Evolutionary conservation across 768 basidiomycete genomes (phyloP).

Genomic region (Mycena belliarum): DNA sequence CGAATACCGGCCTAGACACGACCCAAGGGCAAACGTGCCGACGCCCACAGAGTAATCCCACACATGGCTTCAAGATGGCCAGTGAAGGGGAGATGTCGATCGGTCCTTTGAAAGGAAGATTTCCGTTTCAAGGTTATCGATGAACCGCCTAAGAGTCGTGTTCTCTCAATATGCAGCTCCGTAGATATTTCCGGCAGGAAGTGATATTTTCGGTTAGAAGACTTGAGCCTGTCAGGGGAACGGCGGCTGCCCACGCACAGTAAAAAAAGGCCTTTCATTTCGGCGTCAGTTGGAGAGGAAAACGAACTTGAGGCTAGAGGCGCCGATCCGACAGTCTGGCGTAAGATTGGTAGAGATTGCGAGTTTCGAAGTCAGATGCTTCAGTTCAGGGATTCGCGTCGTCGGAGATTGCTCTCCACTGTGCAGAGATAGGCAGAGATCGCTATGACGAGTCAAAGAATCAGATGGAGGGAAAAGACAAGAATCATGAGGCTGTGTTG

Average conservation of each 20-base stretch:
- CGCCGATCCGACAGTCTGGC: too few relatives aligned
- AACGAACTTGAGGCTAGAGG: too few relatives aligned
- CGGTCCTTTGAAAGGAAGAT: slow-evolving; percentile 3
- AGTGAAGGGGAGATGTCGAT: slow-evolving; percentile 3
- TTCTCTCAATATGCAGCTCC: neutral
- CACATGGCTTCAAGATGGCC: too few relatives aligned
- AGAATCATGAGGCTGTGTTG: neutral
- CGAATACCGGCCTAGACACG: too few relatives aligned
- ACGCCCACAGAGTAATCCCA: too few relatives aligned
- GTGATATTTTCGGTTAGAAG: neutral
- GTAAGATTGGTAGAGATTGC: too few relatives aligned
- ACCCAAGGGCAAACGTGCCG: too few relatives aligned
- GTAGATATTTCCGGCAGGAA: neutral
- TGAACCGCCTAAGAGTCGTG: neutral
- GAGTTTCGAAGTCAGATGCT: too few relatives aligned
- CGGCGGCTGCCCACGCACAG: too few relatives aligned
- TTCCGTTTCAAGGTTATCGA: slow-evolving; percentile 9
- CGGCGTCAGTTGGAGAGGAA: neutral
- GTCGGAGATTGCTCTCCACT: neutral
- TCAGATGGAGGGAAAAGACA: neutral
- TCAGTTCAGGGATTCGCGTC: neutral
- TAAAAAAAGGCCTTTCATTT: neutral
- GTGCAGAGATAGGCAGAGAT: too few relatives aligned
- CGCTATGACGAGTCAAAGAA: too few relatives aligned
- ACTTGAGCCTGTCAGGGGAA: neutral